These are phyloP conservation scores for Pedinophyceae sp. DNA, from an alignment of 139 green algal species.

Conservation along the genomic window DNA sequence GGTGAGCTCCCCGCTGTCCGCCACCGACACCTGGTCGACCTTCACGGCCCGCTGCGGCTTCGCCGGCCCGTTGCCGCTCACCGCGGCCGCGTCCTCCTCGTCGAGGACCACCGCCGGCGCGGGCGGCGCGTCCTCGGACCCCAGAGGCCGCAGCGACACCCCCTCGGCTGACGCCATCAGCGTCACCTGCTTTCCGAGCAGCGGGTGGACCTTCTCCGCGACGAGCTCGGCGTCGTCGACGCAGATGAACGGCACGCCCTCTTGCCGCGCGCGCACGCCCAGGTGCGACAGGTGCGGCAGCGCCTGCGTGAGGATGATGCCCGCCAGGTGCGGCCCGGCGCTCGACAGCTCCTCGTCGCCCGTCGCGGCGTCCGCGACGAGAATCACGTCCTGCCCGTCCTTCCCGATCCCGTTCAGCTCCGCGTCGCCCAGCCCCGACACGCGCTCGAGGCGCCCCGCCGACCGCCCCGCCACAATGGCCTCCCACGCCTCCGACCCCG, in stretches of 20 bases:
- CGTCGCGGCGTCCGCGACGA: slow-evolving; percentile 33
- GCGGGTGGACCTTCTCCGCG: slow-evolving; percentile 16
- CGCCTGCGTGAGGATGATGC: slow-evolving; percentile 71
- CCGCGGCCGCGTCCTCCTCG: background rate
- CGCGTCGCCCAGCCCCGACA: too few relatives aligned
- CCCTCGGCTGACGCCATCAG: slow-evolving; percentile 20
- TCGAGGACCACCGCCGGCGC: background rate
- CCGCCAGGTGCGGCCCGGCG: slow-evolving; percentile 36
- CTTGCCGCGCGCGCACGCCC: slow-evolving; percentile 75
- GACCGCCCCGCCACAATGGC: slow-evolving; percentile 63
- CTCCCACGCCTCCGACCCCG: slow-evolving; percentile 52
- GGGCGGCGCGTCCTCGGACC: background rate
- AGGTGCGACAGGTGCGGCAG: slow-evolving; percentile 91
- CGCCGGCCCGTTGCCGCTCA: too few relatives aligned
- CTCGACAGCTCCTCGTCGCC: slow-evolving; percentile 79
- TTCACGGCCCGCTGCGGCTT: too few relatives aligned
- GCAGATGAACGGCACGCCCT: slow-evolving; percentile 62
- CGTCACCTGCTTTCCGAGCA: slow-evolving; percentile 30
- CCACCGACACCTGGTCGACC: background rate
- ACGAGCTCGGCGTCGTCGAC: slow-evolving; percentile 48
- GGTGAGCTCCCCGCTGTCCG: too few relatives aligned
- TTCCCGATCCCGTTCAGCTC: slow-evolving; percentile 10
- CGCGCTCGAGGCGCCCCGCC: too few relatives aligned
- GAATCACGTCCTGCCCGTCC: slow-evolving; percentile 7
- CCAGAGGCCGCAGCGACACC: too few relatives aligned